A percentile compares a stretch with the other conserved stretches of the same genome.
phyloP scores from a whole-genome alignment of 805 yeast genomes.

The Zygoascus flipseniorum region DNA sequence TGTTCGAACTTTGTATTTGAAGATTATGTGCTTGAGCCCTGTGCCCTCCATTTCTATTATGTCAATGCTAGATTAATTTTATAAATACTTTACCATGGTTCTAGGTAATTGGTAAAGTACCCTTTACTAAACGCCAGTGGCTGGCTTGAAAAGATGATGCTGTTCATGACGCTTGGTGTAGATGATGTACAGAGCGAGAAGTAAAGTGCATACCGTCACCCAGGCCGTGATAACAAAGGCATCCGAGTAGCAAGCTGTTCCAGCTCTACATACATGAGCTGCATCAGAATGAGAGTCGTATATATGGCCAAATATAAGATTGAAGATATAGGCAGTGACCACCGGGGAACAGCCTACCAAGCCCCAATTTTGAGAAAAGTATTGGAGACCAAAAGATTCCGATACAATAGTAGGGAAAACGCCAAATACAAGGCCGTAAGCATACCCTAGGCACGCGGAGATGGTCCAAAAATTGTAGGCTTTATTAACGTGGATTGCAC shows the following conservation, averaged over 20 bases:
- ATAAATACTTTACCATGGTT: too few relatives aligned
- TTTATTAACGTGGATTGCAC: conserved; percentile 40
- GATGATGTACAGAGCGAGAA: conserved; percentile 10
- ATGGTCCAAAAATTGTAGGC: conserved; percentile 35
- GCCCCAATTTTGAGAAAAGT: conserved; percentile 68
- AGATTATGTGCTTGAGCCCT: too few relatives aligned
- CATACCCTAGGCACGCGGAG: conserved; percentile 51
- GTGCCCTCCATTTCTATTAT: too few relatives aligned
- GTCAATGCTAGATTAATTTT: too few relatives aligned
- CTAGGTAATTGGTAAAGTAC: too few relatives aligned
- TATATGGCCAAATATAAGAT: conserved; percentile 50
- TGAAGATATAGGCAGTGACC: conserved; percentile 48
- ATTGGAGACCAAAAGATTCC: conserved; percentile 60
- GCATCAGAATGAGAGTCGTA: conserved; percentile 41
- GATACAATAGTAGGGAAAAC: conserved; percentile 61
- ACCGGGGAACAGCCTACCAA: conserved; percentile 58
- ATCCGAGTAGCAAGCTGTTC: conserved; percentile 15
- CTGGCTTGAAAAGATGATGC: neutral
- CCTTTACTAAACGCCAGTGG: neutral
- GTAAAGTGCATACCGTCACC: conserved; percentile 5
- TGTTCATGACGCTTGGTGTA: conserved; percentile 2
- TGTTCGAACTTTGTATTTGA: too few relatives aligned
- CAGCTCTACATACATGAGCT: conserved; percentile 11
- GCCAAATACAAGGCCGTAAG: conserved; percentile 65
- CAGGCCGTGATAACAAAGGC: conserved; percentile 13